phyloP scores from a whole-genome alignment of 345 rosid genomes.

The Hibiscus syriacus region DNA sequence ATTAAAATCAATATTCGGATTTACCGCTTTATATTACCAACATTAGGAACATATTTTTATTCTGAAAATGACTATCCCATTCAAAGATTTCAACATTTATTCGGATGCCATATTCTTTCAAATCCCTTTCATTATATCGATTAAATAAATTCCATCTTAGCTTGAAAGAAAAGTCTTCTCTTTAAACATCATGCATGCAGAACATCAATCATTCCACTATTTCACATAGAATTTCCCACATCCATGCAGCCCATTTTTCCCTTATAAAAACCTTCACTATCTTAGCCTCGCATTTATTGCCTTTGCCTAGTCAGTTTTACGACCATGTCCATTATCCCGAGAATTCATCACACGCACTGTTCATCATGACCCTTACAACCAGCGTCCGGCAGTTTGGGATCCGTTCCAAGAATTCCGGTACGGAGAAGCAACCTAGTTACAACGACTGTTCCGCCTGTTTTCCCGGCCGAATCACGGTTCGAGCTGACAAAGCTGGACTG shows the following conservation, averaged over 20 bases:
- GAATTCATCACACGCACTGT: neutral
- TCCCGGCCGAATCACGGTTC: neutral
- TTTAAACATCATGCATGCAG: neutral
- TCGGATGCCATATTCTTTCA: slow-evolving; percentile 10
- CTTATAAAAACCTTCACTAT: neutral
- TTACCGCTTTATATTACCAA: no score
- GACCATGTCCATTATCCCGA: slow-evolving; percentile 4
- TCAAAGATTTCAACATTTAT: neutral
- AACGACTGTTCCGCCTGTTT: slow-evolving; percentile 4
- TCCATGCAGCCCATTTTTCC: neutral
- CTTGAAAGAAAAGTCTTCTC: neutral
- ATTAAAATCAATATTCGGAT: no score
- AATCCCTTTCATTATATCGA: neutral
- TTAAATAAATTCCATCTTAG: neutral
- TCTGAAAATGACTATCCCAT: neutral
- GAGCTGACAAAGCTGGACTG: slow-evolving; percentile 15
- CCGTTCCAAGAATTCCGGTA: neutral
- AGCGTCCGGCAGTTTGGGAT: neutral
- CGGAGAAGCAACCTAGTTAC: neutral
- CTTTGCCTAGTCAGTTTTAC: neutral
- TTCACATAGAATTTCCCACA: neutral
- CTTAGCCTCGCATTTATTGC: neutral
- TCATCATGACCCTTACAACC: neutral
- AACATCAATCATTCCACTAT: neutral
- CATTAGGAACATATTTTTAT: no score